Evolutionary conservation across 768 basidiomycete species (phyloP).

Genomic region (Boletellus ananas): DNA sequence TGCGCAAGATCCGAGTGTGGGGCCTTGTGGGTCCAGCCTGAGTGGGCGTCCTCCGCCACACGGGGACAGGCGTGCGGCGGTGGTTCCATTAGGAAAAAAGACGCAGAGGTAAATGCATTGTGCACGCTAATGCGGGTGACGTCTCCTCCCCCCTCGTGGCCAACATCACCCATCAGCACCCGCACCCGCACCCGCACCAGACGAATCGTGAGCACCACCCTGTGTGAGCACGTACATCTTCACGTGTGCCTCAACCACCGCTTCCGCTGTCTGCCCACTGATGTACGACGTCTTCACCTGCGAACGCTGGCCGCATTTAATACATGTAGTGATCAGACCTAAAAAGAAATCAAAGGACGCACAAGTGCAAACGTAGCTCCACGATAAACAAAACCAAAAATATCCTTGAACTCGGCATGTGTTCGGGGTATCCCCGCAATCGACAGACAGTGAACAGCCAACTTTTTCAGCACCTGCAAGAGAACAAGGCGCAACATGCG

Average conservation of each 20-base stretch:
- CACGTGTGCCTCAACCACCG: conserved; percentile 35
- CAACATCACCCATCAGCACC: neutral
- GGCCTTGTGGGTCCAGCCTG: too few relatives aligned
- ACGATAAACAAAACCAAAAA: conserved; percentile 38
- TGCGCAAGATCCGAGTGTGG: too few relatives aligned
- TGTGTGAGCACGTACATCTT: conserved; percentile 31
- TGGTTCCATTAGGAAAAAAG: too few relatives aligned
- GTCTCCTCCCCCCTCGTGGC: neutral
- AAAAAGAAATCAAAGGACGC: conserved; percentile 6
- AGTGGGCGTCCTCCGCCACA: too few relatives aligned
- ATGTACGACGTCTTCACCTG: conserved; percentile 28
- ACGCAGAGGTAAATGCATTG: too few relatives aligned
- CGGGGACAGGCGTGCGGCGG: too few relatives aligned
- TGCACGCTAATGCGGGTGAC: neutral
- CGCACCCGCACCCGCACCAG: neutral
- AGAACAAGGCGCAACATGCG: too few relatives aligned
- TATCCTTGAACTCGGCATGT: conserved; percentile 39
- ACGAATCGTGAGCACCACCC: neutral
- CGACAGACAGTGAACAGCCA: conserved; percentile 32
- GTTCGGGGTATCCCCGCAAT: conserved; percentile 33
- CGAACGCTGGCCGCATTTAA: conserved; percentile 20
- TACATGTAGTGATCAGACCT: neutral
- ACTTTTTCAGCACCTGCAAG: conserved; percentile 38
- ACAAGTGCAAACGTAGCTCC: conserved; percentile 42
- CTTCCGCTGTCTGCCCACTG: conserved; percentile 26